Evolutionary conservation across 106 monocot genomes (phyloP).

Genomic region (Alisma plantagoaquatica): DNA sequence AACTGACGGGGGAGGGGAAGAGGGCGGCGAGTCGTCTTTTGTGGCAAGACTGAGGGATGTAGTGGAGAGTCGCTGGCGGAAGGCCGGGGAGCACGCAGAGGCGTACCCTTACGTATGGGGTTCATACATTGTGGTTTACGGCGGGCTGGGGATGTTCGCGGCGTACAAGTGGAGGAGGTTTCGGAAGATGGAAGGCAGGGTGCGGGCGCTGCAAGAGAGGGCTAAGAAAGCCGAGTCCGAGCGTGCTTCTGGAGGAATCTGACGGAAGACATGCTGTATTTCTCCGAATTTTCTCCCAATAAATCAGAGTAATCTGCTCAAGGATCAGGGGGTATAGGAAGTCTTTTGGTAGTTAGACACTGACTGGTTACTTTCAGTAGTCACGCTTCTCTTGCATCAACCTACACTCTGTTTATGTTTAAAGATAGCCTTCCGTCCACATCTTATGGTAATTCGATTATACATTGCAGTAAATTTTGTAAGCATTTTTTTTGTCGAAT

Average conservation of each 20-base stretch:
- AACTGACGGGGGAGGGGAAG: background rate
- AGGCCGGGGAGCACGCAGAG: slow-evolving; percentile 79
- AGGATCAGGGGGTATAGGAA: no score
- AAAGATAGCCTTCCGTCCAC: no score
- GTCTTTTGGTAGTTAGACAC: no score
- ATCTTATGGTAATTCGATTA: no score
- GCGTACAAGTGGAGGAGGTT: slow-evolving; percentile 70
- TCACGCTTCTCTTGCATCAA: no score
- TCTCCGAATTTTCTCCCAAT: no score
- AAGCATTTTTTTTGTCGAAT: no score
- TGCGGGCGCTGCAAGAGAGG: slow-evolving; percentile 56
- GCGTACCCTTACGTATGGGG: slow-evolving; percentile 94
- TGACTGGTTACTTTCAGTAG: no score
- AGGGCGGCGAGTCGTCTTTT: slow-evolving; percentile 4
- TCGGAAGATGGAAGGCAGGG: slow-evolving; percentile 67
- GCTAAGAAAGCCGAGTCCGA: slow-evolving; percentile 54
- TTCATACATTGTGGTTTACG: slow-evolving; percentile 87
- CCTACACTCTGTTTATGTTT: no score
- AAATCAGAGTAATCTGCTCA: no score
- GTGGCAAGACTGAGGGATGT: slow-evolving; percentile 18
- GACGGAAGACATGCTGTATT: no score
- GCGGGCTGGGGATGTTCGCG: slow-evolving; percentile 51
- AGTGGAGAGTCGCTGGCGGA: slow-evolving; percentile 38
- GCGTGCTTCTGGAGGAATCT: slow-evolving; percentile 21
- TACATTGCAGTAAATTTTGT: no score